Evolutionary conservation across 2,329 filamentous ascomycete species (phyloP), one percentile per base, ranked within the genome.

Genomic region (Echinosphaeria canescens): DNA sequence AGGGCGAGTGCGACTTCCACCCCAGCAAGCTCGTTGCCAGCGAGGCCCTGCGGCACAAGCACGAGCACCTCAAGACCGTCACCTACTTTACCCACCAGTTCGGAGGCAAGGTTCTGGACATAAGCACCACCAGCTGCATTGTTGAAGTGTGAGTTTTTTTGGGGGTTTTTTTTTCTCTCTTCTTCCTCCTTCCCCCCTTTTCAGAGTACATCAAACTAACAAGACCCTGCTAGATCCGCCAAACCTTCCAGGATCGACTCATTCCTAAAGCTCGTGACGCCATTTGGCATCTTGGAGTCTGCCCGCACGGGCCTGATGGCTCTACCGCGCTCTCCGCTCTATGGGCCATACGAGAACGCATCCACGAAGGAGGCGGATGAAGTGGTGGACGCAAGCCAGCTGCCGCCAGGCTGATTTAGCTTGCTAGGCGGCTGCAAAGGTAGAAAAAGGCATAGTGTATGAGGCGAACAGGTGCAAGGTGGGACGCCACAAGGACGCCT

Each of bases 21-120:
- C 88, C 88, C 3, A 79, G 73, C 49, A 78, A 78, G 41, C 58
- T 98, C 37, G 76, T 79, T 26, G 65, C 73, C 29, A 90, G 78
- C 42, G 74, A 98, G 56, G 88, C 85, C 11, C 56, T 98, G 42
- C 69, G 88, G 44, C 79, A 93, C 53, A 98, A 98, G 62, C 84
- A 95, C 48, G 81, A 95, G 58, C 88, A 98, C 59, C 54, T 98
- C 39, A 80, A 85, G 56, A 82, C 78, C 30, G 92, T 98, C 43
- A 98, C 88, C 30, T 88, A 91, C 51, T 71, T 98, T 46, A 75
- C 85, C 12, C 88, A 98, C 55, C 88, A 98, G 44, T 98, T 98
- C 42, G 84, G 84, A 30, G 88, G 88, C 36, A 98, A 98, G 57
- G 79, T 98, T 15, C 53, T 98, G 40, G 88, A 98, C 50, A 95